Evolutionary conservation across 805 yeast genomes (phyloP), one percentile per base, ranked within the genome.

Genomic region (Alloascoidea africana): DNA sequence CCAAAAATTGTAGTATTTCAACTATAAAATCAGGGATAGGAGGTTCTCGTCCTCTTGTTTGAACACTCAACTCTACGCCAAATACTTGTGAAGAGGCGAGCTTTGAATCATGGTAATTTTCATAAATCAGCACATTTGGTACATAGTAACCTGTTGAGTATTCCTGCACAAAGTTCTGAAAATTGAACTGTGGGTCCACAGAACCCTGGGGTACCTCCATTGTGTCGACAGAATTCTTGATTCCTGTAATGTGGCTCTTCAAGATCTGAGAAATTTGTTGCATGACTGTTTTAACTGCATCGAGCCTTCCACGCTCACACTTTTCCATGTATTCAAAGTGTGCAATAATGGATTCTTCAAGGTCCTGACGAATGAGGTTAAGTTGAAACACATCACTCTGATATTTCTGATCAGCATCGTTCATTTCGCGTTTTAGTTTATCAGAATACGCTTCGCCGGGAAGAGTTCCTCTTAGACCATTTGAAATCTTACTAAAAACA

Each of bases 101-200:
- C 41, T 66, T 67, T 11, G 77, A 68, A 41, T 70, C 67, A 50
- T 74, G 74, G 52, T 75, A 76, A 48, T 75, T 75, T 45, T 75
- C 81, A 50, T 76, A 76, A 8, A 75, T 56, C 2, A 66, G 56
- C 4, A 70, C 80, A 30, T 61, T 66, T 11, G 85, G 85, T 40
- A 65, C 62, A 49, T 74, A 76, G 36, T 61, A 59, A 1, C 85
- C 85, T 1, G 79, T 72, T 37, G 68, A 59, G 42, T 70, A 68
- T 43, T 65, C 68, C 36, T 68, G 70, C 17, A 76, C 60, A 40
- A 75, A 53, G 42, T 68, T 62, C 37, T 65, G 58, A 42, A 76
- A 55, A 48, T 76, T 83, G 36, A 61, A 60, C 3, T 58, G 49
- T 0, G 83, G 82, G 39, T 69, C 64, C 39, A 76, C 72, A 1